phyloP scores from a whole-genome alignment of 805 yeast genomes.

The Candida namnaoensis region DNA sequence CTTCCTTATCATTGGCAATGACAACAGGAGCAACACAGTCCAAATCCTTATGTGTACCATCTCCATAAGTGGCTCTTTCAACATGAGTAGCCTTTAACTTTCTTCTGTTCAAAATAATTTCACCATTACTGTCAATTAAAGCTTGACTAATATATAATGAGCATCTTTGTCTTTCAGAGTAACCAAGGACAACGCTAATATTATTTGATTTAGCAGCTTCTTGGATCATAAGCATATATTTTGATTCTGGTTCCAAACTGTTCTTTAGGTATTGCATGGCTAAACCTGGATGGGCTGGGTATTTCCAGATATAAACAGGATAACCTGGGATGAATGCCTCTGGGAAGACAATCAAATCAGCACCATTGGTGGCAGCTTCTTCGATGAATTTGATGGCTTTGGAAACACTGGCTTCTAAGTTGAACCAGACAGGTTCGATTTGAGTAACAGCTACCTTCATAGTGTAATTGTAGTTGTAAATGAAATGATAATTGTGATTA shows the following conservation, averaged over 20 bases:
- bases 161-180: slow-evolving; percentile 8
- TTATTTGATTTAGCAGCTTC: slow-evolving; percentile 1
- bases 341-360: slow-evolving; percentile 13
- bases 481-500: no score
- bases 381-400: slow-evolving; percentile 6
- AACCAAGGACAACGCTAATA: slow-evolving; percentile 4
- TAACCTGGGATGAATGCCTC: slow-evolving; percentile 13
- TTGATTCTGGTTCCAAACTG: slow-evolving; percentile 2
- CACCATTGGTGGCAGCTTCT: slow-evolving; percentile 11
- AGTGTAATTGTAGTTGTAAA: no score
- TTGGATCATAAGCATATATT: background rate
- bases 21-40: slow-evolving; percentile 7
- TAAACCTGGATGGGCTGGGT: slow-evolving; percentile 3
- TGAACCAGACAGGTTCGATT: slow-evolving; percentile 10
- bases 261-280: slow-evolving; percentile 3
- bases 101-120: slow-evolving; percentile 9
- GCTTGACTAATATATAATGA: slow-evolving; percentile 11
- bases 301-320: slow-evolving; percentile 7
- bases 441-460: slow-evolving; percentile 12
- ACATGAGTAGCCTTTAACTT: slow-evolving; percentile 16
- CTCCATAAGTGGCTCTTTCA: slow-evolving; percentile 15
- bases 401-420: slow-evolving; percentile 8
- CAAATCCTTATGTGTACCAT: slow-evolving; percentile 5
- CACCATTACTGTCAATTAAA: slow-evolving; percentile 1
- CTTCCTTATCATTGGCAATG: slow-evolving; percentile 1